A percentile compares a stretch with the other conserved stretches of the same genome.
phyloP scores from a whole-genome alignment of 768 basidiomycete genomes.

The Amanita inopinata region DNA sequence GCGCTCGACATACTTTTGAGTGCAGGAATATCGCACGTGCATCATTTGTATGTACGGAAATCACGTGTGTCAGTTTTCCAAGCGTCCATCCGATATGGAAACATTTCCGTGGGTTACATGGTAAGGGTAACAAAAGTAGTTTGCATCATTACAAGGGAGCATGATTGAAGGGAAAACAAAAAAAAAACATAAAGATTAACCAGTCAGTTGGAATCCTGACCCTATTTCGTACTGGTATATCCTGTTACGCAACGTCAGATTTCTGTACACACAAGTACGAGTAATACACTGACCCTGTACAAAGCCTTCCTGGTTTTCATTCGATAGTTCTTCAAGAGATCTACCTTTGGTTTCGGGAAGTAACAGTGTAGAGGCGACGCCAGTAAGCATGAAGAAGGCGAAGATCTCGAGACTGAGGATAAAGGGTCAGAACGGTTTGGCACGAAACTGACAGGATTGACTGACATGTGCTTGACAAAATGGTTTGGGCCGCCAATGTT shows the following conservation, averaged over 20 bases:
- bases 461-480: conserved; percentile 65
- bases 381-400: conserved; percentile 81
- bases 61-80: too few species aligned
- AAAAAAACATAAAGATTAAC: neutral
- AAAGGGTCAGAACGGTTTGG: neutral
- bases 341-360: conserved; percentile 68
- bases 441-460: conserved; percentile 8
- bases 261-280: too few species aligned
- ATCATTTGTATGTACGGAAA: too few species aligned
- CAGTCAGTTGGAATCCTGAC: neutral
- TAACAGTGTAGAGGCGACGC: conserved; percentile 71
- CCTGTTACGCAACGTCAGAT: too few species aligned
- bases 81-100: too few species aligned
- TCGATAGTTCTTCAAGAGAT: conserved; percentile 64
- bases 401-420: conserved; percentile 59
- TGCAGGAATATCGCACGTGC: too few species aligned
- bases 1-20: conserved; percentile 29
- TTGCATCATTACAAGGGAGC: too few species aligned
- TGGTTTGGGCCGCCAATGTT: conserved; percentile 57
- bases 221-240: too few species aligned
- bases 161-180: neutral
- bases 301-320: conserved; percentile 59
- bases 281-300: conserved; percentile 23
- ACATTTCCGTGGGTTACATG: too few species aligned
- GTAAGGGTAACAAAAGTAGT: too few species aligned